phyloP scores from a whole-genome alignment of 2,329 filamentous ascomycete genomes.

The Penicillium expansum region DNA sequence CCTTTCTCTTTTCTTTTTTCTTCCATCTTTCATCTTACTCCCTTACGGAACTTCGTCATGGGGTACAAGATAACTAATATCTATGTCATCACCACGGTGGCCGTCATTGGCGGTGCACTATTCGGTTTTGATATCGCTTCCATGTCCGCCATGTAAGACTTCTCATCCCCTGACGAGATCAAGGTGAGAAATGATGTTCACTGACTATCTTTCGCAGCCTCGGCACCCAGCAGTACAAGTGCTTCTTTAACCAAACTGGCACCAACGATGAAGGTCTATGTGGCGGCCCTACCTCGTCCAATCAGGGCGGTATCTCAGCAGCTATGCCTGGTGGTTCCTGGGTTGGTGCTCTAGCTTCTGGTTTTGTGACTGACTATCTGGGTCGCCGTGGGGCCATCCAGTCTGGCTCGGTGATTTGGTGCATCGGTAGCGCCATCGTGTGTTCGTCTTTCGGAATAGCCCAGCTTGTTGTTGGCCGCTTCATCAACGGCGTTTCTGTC shows the following conservation, averaged over 20 bases:
- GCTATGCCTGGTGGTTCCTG: slow-evolving; percentile 73
- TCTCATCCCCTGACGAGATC: too few species aligned
- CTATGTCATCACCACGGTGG: slow-evolving; percentile 58
- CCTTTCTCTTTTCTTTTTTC: not conserved
- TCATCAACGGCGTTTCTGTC: slow-evolving; percentile 70
- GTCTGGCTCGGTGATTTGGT: slow-evolving; percentile 52
- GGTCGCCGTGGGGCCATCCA: slow-evolving; percentile 56
- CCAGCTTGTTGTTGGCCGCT: slow-evolving; percentile 69
- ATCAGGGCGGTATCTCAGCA: slow-evolving; percentile 69
- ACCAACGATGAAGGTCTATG: slow-evolving; percentile 28
- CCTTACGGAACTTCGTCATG: slow-evolving; percentile 25
- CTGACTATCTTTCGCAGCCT: slow-evolving; percentile 37
- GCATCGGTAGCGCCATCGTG: slow-evolving; percentile 59
- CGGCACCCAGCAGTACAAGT: slow-evolving; percentile 66
- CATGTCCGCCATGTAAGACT: slow-evolving; percentile 59
- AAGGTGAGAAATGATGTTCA: not conserved
- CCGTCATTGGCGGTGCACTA: slow-evolving; percentile 63
- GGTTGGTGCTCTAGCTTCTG: slow-evolving; percentile 57
- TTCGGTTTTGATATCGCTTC: slow-evolving; percentile 79
- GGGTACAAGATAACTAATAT: slow-evolving; percentile 51
- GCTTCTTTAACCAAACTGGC: slow-evolving; percentile 63
- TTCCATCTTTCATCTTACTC: not conserved
- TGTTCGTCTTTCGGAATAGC: slow-evolving; percentile 62
- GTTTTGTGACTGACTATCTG: slow-evolving; percentile 55
- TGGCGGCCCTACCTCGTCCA: slow-evolving; percentile 48